Evolutionary conservation across 371 early-diverging fungal genomes (phyloP).

Genomic region (Mucor racemosus): DNA sequence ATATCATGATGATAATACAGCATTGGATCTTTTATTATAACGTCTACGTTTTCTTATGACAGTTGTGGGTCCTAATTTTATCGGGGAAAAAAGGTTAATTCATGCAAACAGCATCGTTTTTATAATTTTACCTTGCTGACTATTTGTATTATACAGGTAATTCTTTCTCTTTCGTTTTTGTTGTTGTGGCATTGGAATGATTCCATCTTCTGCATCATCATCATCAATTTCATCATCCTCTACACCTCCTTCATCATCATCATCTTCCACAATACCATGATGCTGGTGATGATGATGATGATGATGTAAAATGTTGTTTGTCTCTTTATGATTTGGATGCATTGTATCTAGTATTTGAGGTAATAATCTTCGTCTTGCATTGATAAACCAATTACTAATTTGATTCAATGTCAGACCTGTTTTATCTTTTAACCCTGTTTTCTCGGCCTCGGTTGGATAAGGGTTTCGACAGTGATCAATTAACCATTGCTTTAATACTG

Average conservation of each 20-base stretch:
- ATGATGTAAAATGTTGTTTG: neutral
- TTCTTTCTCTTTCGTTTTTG: neutral
- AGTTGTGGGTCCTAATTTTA: neutral
- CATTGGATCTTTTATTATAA: conserved; percentile 13
- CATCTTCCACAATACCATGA: neutral
- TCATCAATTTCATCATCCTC: conserved; percentile 1
- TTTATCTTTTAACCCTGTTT: conserved; percentile 52
- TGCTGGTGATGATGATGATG: neutral
- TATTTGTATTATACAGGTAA: neutral
- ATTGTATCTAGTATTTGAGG: conserved; percentile 27
- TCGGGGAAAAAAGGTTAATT: neutral
- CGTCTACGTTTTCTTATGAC: conserved; percentile 21
- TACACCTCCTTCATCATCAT: neutral
- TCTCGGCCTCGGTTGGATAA: conserved; percentile 79
- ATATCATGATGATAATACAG: neutral
- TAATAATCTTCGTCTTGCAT: conserved; percentile 68
- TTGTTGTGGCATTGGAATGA: conserved; percentile 10
- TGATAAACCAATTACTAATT: conserved; percentile 85
- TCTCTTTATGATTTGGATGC: neutral
- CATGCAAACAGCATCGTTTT: neutral
- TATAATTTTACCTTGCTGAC: neutral
- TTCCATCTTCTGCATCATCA: neutral
- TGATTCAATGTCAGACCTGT: conserved; percentile 71
- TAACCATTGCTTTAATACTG: conserved; percentile 68
- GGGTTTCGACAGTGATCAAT: conserved; percentile 71